Evolutionary conservation across 352 stramenopile species (phyloP), one percentile per base, ranked within the genome.

Genomic region (Pythium plurisporium): DNA sequence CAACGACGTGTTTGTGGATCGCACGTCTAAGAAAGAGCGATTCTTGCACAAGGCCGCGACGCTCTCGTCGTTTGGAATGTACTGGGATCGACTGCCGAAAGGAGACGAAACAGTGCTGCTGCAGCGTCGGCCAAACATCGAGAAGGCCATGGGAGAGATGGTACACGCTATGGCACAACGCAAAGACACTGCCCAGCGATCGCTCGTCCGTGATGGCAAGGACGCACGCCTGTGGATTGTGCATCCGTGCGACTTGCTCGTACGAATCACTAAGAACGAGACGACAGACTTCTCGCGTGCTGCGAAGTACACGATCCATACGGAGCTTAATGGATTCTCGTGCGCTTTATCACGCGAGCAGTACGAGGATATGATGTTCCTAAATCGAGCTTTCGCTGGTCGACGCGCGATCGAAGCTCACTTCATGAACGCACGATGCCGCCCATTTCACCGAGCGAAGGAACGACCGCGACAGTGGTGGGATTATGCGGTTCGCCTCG

Each of bases 251-350:
- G 78, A 73, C 1, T 23, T 91, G 4, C 68, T 36, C 2, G 79
- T 89, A 26, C 78, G 85, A 11, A 47, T 91, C 17, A 91, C 80
- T 26, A 91, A 91, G 67, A 94, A 91, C 52, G 83, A 94, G 56
- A 90, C 74, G 30, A 54, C 69, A 5, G 72, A 90, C 43, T 93
- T 87, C 53, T 75, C 73, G 20, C 58, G 67, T 8, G 76, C 70
- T 5, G 77, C 82, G 34, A 93, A 91, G 62, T 89, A 82, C 55
- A 79, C 75, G 3, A 62, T 91, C 12, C 70, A 82, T 29, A 71
- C 80, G 4, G 71, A 78, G 49, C 38, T 90, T 10, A 65, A 69
- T 8, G 65, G 65, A 12, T 34, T 94, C 15, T 63, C 70, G 30
- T 76, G 79, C 52, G 69, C 59, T 2, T 62, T 94, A 26, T 87